Base-by-base conservation (phyloP, 2,329 filamentous ascomycete species). In the Chaetomium globosum region DNA sequence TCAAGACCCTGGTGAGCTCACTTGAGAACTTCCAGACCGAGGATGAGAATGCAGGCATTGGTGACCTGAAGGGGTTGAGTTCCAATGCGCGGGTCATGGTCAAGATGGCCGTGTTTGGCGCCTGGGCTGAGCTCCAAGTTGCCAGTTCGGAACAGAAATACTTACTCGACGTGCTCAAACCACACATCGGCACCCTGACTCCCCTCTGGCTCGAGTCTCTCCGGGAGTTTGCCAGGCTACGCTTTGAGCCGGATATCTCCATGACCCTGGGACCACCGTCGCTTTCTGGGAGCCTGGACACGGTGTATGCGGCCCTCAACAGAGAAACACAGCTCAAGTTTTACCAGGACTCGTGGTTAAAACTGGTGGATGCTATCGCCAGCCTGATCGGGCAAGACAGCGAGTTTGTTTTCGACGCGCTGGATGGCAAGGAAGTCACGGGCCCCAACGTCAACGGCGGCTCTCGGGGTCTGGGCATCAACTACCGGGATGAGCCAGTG, bases 71-170 rank as follows among this genome's bases (percentile, higher is more conserved):
- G 77, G 92, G 92, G 0, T 85, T 99, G 21, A 97, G 93, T 74
- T 93, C 94, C 1, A 99, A 99, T 75, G 94, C 95, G 0, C 91
- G 96, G 74, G 92, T 97, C 57, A 99, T 99, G 95, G 92, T 99
- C 63, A 97, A 96, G 77, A 95, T 98, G 86, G 90, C 95, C 0
- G 90, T 99, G 1, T 96, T 97, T 76, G 95, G 94, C 1, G 95
- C 94, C 0, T 99, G 95, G 95, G 96, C 95, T 4, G 92, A 97
- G 75, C 83, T 99, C 36, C 95, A 99, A 77, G 93, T 99, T 68
- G 93, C 95, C 30, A 98, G 94, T 77, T 88, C 87, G 4, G 94
- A 98, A 74, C 94, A 98, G 71, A 88, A 87, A 59, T 98, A 99
- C 74, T 82, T 99, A 19, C 85, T 91, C 21, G 88, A 95, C 68